Percentiles rank a stretch among this genome's conserved stretches.
Evolutionary conservation across 148 eudicot genomes (phyloP).

Genomic region (Vaccinium darrowii): DNA sequence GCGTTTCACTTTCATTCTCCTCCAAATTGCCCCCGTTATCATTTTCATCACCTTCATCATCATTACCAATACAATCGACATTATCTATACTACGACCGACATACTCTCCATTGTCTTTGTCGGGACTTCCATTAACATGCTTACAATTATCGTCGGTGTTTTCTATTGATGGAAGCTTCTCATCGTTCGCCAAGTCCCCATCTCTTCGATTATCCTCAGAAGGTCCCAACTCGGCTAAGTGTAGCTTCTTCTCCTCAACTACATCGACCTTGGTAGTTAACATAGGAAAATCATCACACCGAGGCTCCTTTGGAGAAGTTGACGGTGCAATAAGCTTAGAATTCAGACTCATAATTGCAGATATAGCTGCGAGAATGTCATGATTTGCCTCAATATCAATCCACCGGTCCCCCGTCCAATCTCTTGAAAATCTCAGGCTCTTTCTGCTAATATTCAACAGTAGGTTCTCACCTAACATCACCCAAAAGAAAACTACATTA

Average conservation of each 20-base stretch:
- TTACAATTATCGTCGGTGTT: conserved; percentile 22
- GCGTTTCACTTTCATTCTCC: conserved; percentile 21
- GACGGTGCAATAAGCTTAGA: conserved; percentile 31
- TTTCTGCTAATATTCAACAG: conserved; percentile 41
- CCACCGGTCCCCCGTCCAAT: conserved; percentile 78
- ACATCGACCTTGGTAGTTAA: conserved; percentile 25
- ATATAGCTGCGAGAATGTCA: conserved; percentile 43
- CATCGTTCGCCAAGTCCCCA: conserved; percentile 3
- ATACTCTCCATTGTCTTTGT: conserved; percentile 1
- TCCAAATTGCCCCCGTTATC: conserved; percentile 7
- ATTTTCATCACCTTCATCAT: conserved; percentile 6
- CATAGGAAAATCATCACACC: conserved; percentile 29
- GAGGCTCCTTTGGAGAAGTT: conserved; percentile 31
- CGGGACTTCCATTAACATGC: conserved; percentile 19
- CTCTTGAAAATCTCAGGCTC: conserved; percentile 68
- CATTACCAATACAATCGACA: neutral
- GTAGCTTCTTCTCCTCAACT: conserved; percentile 34
- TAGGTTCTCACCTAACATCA: conserved; percentile 65
- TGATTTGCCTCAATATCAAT: conserved; percentile 53
- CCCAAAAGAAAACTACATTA: neutral
- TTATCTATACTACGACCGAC: conserved; percentile 1
- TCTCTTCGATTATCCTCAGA: conserved; percentile 18
- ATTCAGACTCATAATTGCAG: conserved; percentile 30
- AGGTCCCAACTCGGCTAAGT: conserved; percentile 18
- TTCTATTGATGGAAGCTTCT: conserved; percentile 19